Evolutionary conservation across 2,329 filamentous ascomycete genomes (phyloP).

Genomic region (Allantophomopsis lycopodina): DNA sequence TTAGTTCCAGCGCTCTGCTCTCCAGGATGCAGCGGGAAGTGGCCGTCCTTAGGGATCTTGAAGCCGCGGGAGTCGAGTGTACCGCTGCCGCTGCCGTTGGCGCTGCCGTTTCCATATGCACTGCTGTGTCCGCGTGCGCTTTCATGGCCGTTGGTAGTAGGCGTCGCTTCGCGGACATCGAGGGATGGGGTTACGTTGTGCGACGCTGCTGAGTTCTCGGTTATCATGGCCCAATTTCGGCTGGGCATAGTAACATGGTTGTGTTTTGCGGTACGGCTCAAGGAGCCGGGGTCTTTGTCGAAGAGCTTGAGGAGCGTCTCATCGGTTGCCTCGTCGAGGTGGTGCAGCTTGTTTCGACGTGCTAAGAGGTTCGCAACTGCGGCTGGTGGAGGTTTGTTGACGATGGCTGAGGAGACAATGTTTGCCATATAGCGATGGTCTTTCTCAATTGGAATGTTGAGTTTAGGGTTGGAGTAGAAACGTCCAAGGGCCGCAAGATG

Average conservation of each 20-base stretch:
- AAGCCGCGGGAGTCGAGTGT: not conserved
- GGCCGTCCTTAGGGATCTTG: constrained; percentile 40
- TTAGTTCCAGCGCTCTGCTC: constrained; percentile 66
- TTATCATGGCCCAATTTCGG: constrained; percentile 84
- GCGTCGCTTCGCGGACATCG: no score
- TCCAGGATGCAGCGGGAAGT: constrained; percentile 59
- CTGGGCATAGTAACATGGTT: constrained; percentile 87
- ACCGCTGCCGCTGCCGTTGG: constrained; percentile 1
- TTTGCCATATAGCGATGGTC: constrained; percentile 96
- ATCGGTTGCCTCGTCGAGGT: constrained; percentile 60
- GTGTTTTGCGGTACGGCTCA: constrained; percentile 56
- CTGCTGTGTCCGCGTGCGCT: not conserved
- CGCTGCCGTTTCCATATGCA: constrained; percentile 18
- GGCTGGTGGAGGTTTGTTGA: constrained; percentile 83
- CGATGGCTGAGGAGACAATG: constrained; percentile 85
- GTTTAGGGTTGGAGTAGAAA: constrained; percentile 82
- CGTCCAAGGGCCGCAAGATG: constrained; percentile 84
- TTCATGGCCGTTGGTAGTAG: no score
- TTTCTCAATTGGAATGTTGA: constrained; percentile 61
- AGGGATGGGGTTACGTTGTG: not conserved
- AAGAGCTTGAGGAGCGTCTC: constrained; percentile 94
- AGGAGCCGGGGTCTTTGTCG: constrained; percentile 69
- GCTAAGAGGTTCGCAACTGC: constrained; percentile 85
- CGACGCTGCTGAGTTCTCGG: constrained; percentile 61
- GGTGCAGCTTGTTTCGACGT: constrained; percentile 71